phyloP scores from a whole-genome alignment of 2,329 filamentous ascomycete genomes.

The Neopestalotiopsis sp. region DNA sequence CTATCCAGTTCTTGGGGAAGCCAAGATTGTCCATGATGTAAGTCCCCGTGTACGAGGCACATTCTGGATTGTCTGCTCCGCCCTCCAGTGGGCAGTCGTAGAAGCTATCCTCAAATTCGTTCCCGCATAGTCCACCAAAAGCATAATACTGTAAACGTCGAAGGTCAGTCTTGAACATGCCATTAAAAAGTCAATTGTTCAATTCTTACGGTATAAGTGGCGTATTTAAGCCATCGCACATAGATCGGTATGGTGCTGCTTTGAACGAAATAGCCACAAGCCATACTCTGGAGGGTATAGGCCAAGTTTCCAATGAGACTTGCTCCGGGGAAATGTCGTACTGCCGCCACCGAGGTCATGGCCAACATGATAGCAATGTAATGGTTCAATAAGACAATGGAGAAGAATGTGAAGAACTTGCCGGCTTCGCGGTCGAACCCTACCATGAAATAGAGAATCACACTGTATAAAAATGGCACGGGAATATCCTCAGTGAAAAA shows the following conservation, averaged over 20 bases:
- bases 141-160: conserved; percentile 62
- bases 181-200: conserved; percentile 18
- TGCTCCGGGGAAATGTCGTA: conserved; percentile 72
- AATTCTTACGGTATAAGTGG: conserved; percentile 59
- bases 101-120: conserved; percentile 75
- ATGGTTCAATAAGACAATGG: conserved; percentile 71
- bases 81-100: conserved; percentile 73
- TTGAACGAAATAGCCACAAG: conserved; percentile 80
- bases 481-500: conserved; percentile 75
- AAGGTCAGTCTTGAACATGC: not conserved
- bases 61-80: conserved; percentile 67
- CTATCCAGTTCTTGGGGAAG: conserved; percentile 71
- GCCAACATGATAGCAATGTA: conserved; percentile 78
- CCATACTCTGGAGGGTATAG: conserved; percentile 76
- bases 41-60: conserved; percentile 70
- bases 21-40: conserved; percentile 75
- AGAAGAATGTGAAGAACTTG: conserved; percentile 77
- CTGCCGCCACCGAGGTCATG: conserved; percentile 68
- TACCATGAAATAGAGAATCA: conserved; percentile 80
- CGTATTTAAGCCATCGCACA: conserved; percentile 78
- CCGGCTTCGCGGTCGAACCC: conserved; percentile 68
- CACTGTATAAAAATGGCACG: conserved; percentile 72
- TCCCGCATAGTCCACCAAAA: conserved; percentile 73
- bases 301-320: conserved; percentile 75
- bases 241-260: conserved; percentile 76